Base-by-base conservation (phyloP, 164 flowering plant genomes). In the Platanus orientalis region DNA sequence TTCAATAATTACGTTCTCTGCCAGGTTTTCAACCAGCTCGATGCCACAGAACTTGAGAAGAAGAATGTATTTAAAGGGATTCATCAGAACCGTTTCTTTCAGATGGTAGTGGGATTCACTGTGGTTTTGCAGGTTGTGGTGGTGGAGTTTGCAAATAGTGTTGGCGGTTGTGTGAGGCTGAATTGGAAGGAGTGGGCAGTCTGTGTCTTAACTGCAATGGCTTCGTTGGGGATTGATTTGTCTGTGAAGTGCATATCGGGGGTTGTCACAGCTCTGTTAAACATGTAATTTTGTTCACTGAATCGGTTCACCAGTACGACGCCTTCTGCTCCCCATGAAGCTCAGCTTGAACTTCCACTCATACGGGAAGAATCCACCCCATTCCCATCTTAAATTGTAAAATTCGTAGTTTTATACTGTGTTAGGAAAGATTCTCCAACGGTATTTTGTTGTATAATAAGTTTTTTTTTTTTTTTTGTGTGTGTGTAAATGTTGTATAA, bases 1-100 rank as follows among this genome's bases (percentile, higher is more conserved):
- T 66, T 66, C 64, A 69, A 70, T 39, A 29, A 26, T 21, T 74
- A 61, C 36, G 25, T 32, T 19, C 71, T 74, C 1, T 62, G 65
- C 59, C 70, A 70, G 59, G 28, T 74, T 5, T 66, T 66, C 23
- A 66, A 74, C 42, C 58, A 32, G 9, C 28, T 66, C 23, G 58
- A 52, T 53, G 58, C 66, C 19, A 62, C 64, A 60, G 54, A 58
- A 5, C 28, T 32, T 2, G 30, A 40, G 55, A 64, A 61, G 57
- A 65, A 53, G 58, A 52, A 56, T 26, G 58, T 54, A 25, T 50
- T 62, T 1, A 34, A 12, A 32, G 64, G 40, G 42, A 52, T 58
- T n/a, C 36, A 24, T 23, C 54, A 25, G 6, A 52, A 26, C 53
- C 14, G 12, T 24, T 56, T 39, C 39, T 61, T 69, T 29, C 24